These are phyloP conservation scores for Vitis hybrid DNA, from an alignment of 177 flowering plant genomes.

Conservation along the genomic window DNA sequence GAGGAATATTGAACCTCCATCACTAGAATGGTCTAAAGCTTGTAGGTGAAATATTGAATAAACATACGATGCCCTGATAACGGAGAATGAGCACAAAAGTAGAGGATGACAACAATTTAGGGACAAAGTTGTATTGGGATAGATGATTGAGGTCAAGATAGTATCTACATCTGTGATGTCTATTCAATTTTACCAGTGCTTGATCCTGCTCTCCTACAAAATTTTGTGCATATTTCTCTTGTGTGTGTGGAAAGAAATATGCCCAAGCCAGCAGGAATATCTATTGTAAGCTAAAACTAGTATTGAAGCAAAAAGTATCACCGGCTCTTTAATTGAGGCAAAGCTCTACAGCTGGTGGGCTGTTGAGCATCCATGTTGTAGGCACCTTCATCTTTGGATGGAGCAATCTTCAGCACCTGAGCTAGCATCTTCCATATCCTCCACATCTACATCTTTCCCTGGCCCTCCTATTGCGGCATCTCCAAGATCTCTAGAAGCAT, in stretches of 20 bases:
- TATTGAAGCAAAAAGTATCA: not conserved
- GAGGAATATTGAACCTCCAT: too few relatives aligned
- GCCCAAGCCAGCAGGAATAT: slow-evolving; percentile 13
- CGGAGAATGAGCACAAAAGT: not conserved
- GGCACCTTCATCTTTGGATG: slow-evolving; percentile 8
- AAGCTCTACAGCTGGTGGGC: slow-evolving; percentile 7
- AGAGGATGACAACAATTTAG: not conserved
- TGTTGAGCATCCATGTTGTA: slow-evolving; percentile 8
- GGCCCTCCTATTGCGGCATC: slow-evolving; percentile 20
- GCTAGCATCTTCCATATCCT: slow-evolving; percentile 32
- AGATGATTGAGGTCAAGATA: not conserved
- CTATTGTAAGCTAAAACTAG: not conserved
- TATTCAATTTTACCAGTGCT: not conserved
- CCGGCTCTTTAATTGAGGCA: slow-evolving; percentile 12
- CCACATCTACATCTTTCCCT: slow-evolving; percentile 26
- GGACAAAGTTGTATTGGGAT: not conserved
- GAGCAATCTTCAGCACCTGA: slow-evolving; percentile 30
- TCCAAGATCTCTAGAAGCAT: slow-evolving; percentile 29
- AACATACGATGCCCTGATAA: not conserved
- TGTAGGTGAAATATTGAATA: not conserved
- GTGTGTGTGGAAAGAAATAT: not conserved
- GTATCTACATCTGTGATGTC: slow-evolving; percentile 3
- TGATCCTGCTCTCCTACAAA: slow-evolving; percentile 12
- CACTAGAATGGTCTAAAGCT: too few relatives aligned
- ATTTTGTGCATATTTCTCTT: slow-evolving; percentile 10